Percentiles rank a stretch among this genome's conserved stretches.
Evolutionary conservation across 2,329 filamentous ascomycete genomes (phyloP).

Genomic region (Zymoseptoria pseudotritici): DNA sequence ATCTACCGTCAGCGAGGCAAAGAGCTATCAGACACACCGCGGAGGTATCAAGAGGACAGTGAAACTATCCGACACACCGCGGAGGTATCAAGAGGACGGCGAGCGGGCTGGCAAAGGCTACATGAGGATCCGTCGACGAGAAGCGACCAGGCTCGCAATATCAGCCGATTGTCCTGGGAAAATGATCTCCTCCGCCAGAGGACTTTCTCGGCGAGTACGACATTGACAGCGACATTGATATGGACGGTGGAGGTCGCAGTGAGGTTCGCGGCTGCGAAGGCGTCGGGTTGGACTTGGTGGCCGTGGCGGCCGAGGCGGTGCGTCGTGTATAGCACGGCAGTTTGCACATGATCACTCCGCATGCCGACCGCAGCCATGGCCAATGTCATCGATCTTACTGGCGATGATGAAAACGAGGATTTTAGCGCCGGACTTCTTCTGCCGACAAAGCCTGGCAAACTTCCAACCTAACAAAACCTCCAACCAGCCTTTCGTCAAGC

Average conservation of each 20-base stretch:
- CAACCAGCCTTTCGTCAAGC: background rate
- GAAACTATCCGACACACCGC: conserved; percentile 10
- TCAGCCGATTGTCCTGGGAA: conserved; percentile 17
- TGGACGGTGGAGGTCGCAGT: conserved; percentile 42
- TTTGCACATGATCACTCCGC: background rate
- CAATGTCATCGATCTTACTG: background rate
- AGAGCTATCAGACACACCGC: conserved; percentile 13
- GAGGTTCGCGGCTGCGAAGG: no score
- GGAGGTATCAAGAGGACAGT: conserved; percentile 39
- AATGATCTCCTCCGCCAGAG: background rate
- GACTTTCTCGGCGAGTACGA: conserved; percentile 64
- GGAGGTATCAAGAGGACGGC: conserved; percentile 39
- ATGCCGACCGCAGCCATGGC: background rate
- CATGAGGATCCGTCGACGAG: conserved; percentile 34
- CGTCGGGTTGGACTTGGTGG: no score
- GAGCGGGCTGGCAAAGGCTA: conserved; percentile 40
- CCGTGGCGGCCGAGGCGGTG: no score
- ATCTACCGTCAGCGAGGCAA: conserved; percentile 16
- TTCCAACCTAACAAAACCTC: background rate
- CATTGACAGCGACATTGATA: conserved; percentile 73
- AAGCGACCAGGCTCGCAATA: conserved; percentile 20
- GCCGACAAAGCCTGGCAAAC: background rate
- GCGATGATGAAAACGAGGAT: background rate
- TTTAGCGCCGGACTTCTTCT: background rate
- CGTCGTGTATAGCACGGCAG: background rate